Conservation (phyloP, 768 basidiomycete species). For the Amanita pseudoporphyria region DNA sequence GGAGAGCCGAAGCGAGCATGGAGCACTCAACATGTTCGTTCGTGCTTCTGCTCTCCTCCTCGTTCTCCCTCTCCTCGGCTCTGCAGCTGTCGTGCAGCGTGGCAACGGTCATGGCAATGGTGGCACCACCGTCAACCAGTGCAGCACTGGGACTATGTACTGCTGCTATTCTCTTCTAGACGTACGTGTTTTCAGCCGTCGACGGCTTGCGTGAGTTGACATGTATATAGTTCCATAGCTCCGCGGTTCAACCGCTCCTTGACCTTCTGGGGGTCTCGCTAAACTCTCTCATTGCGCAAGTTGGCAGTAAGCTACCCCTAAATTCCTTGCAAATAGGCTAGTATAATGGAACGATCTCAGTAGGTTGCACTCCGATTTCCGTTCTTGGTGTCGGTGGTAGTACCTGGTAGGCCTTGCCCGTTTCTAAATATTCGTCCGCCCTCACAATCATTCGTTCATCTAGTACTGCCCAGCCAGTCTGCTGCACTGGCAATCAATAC, state of each 20-base stretch:
- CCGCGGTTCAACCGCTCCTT: neutral
- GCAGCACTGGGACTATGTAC: constrained; percentile 13
- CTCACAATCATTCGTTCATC: neutral
- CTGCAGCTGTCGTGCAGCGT: constrained; percentile 13
- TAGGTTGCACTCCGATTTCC: constrained; percentile 12
- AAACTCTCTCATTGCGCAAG: constrained; percentile 9
- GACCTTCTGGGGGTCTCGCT: constrained; percentile 9
- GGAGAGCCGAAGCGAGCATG: neutral
- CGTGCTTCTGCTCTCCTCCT: constrained; percentile 13
- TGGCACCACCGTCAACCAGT: constrained; percentile 8
- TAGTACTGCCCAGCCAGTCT: constrained; percentile 14
- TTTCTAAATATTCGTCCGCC: neutral
- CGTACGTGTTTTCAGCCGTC: constrained; percentile 4
- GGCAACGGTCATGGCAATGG: constrained; percentile 3
- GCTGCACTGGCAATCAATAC: constrained; percentile 15
- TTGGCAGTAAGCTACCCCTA: constrained; percentile 12
- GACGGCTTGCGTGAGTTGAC: neutral
- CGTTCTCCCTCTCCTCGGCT: constrained; percentile 14
- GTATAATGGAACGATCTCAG: constrained; percentile 6
- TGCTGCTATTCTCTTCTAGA: constrained; percentile 16
- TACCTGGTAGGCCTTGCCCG: constrained; percentile 9
- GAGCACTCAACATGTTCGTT: constrained; percentile 14
- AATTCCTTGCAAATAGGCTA: no score
- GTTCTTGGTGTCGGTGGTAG: constrained; percentile 12
- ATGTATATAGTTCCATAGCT: neutral